These are phyloP conservation scores for Ophiostoma triangulosporum DNA, from an alignment of 2,329 filamentous ascomycete genomes.

Conservation along the genomic window DNA sequence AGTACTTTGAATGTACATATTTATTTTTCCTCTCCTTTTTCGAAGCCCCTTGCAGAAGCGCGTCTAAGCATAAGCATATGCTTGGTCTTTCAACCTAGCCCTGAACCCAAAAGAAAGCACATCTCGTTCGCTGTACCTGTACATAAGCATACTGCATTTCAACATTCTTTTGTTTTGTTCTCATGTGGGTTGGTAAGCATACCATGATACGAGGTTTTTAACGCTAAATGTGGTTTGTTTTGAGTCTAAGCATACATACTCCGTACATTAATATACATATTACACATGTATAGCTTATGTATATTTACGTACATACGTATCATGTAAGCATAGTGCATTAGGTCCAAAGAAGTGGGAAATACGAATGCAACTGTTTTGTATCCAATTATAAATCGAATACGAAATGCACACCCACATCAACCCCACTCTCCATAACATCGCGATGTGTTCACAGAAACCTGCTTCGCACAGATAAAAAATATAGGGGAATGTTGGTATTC, in stretches of 20 bases:
- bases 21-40: neutral
- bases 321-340: neutral
- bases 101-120: too few relatives aligned
- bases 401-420: neutral
- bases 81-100: too few relatives aligned
- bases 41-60: neutral
- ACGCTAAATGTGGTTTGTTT: too few relatives aligned
- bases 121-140: too few relatives aligned
- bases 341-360: neutral
- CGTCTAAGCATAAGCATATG: neutral
- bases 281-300: too few relatives aligned
- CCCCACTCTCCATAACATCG: neutral
- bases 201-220: too few relatives aligned
- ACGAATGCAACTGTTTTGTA: neutral
- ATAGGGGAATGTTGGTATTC: neutral
- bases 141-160: too few relatives aligned
- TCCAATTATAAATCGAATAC: neutral
- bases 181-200: too few relatives aligned
- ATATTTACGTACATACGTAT: too few relatives aligned
- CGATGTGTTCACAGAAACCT: neutral
- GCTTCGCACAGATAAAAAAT: neutral
- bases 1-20: neutral
- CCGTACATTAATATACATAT: too few relatives aligned
- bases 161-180: too few relatives aligned
- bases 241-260: too few relatives aligned